phyloP scores from a whole-genome alignment of 1,139 yeast species.

The Taphrina confusa region DNA sequence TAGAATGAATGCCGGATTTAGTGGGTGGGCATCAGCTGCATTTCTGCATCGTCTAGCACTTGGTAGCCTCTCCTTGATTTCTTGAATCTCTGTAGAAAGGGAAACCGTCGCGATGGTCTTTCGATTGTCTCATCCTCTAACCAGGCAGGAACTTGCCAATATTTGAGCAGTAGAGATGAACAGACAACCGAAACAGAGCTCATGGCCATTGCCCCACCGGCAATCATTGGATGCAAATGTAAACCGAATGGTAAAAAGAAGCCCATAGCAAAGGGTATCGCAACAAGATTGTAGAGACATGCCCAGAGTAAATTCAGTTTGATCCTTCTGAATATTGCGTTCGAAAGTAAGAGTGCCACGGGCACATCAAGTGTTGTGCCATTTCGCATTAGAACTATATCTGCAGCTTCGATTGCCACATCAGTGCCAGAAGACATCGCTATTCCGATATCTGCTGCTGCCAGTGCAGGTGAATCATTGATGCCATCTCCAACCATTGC shows the following conservation, averaged over 20 bases:
- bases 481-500: slow-evolving; percentile 97
- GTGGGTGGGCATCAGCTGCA: slow-evolving; percentile 16
- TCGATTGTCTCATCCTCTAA: background rate
- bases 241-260: slow-evolving; percentile 74
- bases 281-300: slow-evolving; percentile 72
- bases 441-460: slow-evolving; percentile 83
- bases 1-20: no score
- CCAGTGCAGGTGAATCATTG: slow-evolving; percentile 94
- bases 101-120: background rate
- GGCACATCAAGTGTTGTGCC: slow-evolving; percentile 64
- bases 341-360: slow-evolving; percentile 71
- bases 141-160: slow-evolving; percentile 47
- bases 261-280: slow-evolving; percentile 98
- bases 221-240: slow-evolving; percentile 87
- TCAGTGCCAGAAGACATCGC: slow-evolving; percentile 93
- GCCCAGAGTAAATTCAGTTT: slow-evolving; percentile 86
- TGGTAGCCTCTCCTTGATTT: background rate
- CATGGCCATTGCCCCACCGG: slow-evolving; percentile 84
- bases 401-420: slow-evolving; percentile 94
- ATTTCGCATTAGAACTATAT: slow-evolving; percentile 63
- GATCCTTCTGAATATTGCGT: slow-evolving; percentile 69
- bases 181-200: slow-evolving; percentile 86
- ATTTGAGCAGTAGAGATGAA: slow-evolving; percentile 65
- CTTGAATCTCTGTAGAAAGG: background rate
- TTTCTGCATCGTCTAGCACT: slow-evolving; percentile 11